Evolutionary conservation across 2,329 filamentous ascomycete genomes (phyloP), one percentile per base, ranked within the genome.

Genomic region (Dactylonectria macrodidyma): DNA sequence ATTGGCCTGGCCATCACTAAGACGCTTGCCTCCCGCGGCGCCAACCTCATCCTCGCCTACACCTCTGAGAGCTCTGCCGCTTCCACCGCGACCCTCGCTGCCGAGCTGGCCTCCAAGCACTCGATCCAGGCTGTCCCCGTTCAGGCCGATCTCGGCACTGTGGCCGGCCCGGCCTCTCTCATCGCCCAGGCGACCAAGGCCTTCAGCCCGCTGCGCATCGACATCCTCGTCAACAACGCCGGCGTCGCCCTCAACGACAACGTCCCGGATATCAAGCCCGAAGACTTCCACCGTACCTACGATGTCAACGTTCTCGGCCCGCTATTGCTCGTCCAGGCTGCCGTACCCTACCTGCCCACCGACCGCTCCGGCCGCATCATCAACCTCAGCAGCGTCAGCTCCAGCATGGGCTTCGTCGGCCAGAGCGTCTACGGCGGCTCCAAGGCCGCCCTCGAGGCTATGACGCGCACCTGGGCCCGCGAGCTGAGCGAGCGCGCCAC

Each of bases 141-240:
- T 78, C 89, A 91, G 74, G 88, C 95, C 76, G 93, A 76, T 50
- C 74, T 76, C 50, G 67, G 74, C 19, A 69, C 61, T 16, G 67
- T 71, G 36, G n/a, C 62, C 8, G 74, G 74, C 7, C 73, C 73
- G 5, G 73, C 73, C 3, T 67, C 65, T 8, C 74, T 76, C 62
- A 68, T 76, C 59, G 56, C 71, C 24, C 74, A 76, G 54, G 74
- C 74, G 16, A 67, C 63, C 16, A 58, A 75, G 57, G 71, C 70
- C 44, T 76, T 76, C 33, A 62, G 22, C 57, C 74, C 74, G 16
- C 63, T 76, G 19, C 74, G 74, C 48, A 74, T 76, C 60, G 74
- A 95, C 81, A 93, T 96, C 73, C 83, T 96, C 59, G 84, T 97
- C 84, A 95, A 96, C 86, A 96, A 96, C 80, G 93, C 94, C 48